Percentiles rank a stretch among this genome's conserved stretches.
Conservation (phyloP, 78 protist genomes). For the Mantamonas sphyraenae region DNA sequence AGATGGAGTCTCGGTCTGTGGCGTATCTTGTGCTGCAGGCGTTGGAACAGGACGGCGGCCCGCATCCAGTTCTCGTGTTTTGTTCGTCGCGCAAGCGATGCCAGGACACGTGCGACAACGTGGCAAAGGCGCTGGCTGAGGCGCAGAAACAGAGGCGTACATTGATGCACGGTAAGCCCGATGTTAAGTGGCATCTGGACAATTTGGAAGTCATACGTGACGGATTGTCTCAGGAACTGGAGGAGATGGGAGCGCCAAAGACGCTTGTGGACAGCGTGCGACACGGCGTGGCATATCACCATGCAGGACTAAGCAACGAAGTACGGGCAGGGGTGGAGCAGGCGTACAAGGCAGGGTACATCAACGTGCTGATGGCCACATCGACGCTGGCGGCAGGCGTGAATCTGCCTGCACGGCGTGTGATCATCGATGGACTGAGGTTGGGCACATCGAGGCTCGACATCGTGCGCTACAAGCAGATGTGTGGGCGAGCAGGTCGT, state of each 20-base stretch:
- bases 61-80: conserved; percentile 22
- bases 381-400: conserved; percentile 61
- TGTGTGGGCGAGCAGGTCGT: conserved; percentile 50
- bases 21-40: too few species aligned
- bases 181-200: too few species aligned
- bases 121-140: too few species aligned
- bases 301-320: conserved; percentile 28
- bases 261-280: too few species aligned
- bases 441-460: not conserved
- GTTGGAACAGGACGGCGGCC: not conserved
- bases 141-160: too few species aligned
- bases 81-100: conserved; percentile 22
- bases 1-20: too few species aligned
- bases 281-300: not conserved
- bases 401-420: conserved; percentile 38
- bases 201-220: too few species aligned
- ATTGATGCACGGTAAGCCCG: too few species aligned
- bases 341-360: not conserved
- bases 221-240: too few species aligned
- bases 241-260: too few species aligned
- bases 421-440: not conserved
- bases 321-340: conserved; percentile 23
- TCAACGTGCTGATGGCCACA: conserved; percentile 14
- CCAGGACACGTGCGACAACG: too few species aligned
- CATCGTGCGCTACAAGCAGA: not conserved